Evolutionary conservation across 257 asterid genomes (phyloP).

Genomic region (Rubia yunnanensis): DNA sequence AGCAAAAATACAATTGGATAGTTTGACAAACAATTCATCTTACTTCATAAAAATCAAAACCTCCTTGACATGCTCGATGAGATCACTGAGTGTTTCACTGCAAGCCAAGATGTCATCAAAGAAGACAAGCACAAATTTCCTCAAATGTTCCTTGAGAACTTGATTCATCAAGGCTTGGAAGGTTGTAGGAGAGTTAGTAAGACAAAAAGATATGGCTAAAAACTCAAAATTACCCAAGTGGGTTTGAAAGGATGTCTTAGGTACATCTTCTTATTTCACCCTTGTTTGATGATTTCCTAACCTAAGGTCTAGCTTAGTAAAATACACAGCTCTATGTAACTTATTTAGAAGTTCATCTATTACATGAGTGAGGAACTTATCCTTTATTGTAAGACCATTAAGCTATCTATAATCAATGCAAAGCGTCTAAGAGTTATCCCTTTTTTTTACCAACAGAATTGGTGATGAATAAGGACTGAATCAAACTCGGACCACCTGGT

Average conservation of each 20-base stretch:
- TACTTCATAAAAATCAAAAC: not conserved
- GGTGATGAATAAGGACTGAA: too few species aligned
- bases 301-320: not conserved
- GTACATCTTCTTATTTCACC: not conserved
- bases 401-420: too few species aligned
- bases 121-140: not conserved
- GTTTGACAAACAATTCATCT: not conserved
- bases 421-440: too few species aligned
- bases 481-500: too few species aligned
- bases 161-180: conserved; percentile 10
- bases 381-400: too few species aligned
- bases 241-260: not conserved
- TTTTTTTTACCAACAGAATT: too few species aligned
- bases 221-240: conserved; percentile 7
- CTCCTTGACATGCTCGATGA: not conserved
- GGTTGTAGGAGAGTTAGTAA: conserved; percentile 7
- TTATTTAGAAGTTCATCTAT: not conserved
- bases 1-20: conserved; percentile 1
- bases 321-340: too few species aligned
- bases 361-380: not conserved
- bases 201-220: too few species aligned
- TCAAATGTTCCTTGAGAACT: not conserved
- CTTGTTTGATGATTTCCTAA: not conserved
- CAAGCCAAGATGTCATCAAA: conserved; percentile 9
- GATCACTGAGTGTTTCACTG: not conserved